Conservation (phyloP, 257 asterid species). For the Craterostigma plantagineum region DNA sequence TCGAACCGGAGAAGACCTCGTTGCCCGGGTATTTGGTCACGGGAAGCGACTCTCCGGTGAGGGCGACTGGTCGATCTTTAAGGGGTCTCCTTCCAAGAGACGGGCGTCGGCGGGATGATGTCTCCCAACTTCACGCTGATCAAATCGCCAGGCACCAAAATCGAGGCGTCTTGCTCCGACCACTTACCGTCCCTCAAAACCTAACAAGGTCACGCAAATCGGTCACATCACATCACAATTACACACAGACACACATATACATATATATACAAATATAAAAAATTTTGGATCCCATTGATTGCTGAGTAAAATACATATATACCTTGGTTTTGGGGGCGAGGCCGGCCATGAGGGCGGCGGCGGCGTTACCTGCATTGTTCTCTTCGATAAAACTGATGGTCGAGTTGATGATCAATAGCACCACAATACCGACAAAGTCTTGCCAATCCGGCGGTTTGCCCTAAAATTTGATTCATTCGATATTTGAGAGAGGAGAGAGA, state of each 20-base stretch:
- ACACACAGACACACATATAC: no score
- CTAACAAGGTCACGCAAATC: no score
- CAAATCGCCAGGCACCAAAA: constrained; percentile 83
- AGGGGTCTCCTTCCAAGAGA: constrained; percentile 79
- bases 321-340: constrained; percentile 90
- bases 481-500: no score
- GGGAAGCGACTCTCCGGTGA: constrained; percentile 81
- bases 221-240: no score
- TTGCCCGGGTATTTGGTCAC: constrained; percentile 66
- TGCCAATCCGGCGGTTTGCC: constrained; percentile 4
- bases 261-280: neutral
- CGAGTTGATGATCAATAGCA: constrained; percentile 3
- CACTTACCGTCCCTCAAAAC: constrained; percentile 81
- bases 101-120: constrained; percentile 92
- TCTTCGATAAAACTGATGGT: constrained; percentile 5
- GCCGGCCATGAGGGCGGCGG: constrained; percentile 88
- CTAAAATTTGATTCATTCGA: neutral
- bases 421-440: constrained; percentile 4
- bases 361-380: constrained; percentile 27
- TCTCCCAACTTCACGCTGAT: constrained; percentile 83
- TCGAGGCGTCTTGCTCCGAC: constrained; percentile 65
- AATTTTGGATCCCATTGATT: neutral
- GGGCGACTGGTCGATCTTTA: constrained; percentile 75
- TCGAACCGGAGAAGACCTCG: constrained; percentile 78
- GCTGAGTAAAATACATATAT: no score